Percentiles rank a stretch among this genome's conserved stretches.
These are phyloP conservation scores for Cucurbita moschata DNA, from an alignment of 306 rosid species.

Conservation along the genomic window DNA sequence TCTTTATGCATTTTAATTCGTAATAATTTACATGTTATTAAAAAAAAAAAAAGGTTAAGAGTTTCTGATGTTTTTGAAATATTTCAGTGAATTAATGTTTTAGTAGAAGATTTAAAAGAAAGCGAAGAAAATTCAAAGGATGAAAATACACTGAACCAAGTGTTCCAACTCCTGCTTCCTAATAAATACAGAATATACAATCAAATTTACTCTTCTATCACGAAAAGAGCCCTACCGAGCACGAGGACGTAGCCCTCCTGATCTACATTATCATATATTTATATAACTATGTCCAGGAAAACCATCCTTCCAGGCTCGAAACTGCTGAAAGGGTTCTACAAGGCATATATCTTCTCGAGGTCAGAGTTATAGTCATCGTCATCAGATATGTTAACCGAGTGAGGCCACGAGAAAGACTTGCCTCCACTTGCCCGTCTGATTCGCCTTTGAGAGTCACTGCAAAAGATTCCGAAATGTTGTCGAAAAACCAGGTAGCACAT, in stretches of 20 bases:
- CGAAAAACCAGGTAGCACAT: constrained; percentile 83
- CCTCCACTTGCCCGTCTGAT: constrained; percentile 70
- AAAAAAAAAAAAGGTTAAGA: too few relatives aligned
- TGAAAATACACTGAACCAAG: background rate
- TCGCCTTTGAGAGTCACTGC: constrained; percentile 65
- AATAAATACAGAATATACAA: background rate
- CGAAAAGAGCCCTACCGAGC: background rate
- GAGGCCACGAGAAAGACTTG: constrained; percentile 85
- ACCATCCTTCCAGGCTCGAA: background rate
- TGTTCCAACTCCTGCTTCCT: background rate
- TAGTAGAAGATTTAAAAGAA: background rate
- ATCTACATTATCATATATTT: background rate
- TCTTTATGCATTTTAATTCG: too few relatives aligned
- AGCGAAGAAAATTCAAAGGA: background rate
- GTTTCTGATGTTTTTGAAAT: too few relatives aligned
- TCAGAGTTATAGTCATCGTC: constrained; percentile 70
- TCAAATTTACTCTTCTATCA: background rate
- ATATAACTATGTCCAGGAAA: background rate
- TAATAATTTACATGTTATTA: too few relatives aligned
- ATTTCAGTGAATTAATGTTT: background rate
- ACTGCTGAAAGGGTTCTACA: constrained; percentile 19
- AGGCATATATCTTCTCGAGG: constrained; percentile 63
- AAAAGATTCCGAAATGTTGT: constrained; percentile 54
- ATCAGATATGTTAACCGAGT: constrained; percentile 75
- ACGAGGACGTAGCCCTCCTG: background rate